Conservation (phyloP, 1,284 basidiomycete genomes). For the Heterobasidion annosum region DNA sequence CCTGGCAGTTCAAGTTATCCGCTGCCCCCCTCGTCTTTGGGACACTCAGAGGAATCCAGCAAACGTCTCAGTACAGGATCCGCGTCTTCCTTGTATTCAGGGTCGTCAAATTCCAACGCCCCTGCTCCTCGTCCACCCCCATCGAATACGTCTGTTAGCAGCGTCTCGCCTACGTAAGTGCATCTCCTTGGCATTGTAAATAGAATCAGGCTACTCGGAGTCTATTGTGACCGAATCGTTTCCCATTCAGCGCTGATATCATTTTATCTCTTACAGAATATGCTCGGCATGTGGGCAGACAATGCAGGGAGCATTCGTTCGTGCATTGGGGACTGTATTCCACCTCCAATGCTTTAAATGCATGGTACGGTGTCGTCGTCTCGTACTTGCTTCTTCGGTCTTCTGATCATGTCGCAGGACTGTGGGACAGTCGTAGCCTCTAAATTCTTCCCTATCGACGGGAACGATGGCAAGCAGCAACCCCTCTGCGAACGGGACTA, state of each 20-base stretch:
- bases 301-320: slow-evolving; percentile 93
- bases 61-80: slow-evolving; percentile 33
- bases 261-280: slow-evolving; percentile 29
- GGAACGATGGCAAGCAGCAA: slow-evolving; percentile 75
- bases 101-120: slow-evolving; percentile 26
- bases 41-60: slow-evolving; percentile 33
- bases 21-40: slow-evolving; percentile 39
- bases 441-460: slow-evolving; percentile 98
- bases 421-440: slow-evolving; percentile 94
- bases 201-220: slow-evolving; percentile 15
- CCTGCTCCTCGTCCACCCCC: slow-evolving; percentile 11
- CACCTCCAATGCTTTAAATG: slow-evolving; percentile 98
- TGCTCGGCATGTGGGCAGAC: slow-evolving; percentile 68
- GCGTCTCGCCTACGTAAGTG: slow-evolving; percentile 32
- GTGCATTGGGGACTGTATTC: slow-evolving; percentile 90
- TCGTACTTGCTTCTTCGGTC: slow-evolving; percentile 4
- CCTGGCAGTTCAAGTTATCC: slow-evolving; percentile 37
- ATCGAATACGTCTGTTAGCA: slow-evolving; percentile 30
- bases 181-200: slow-evolving; percentile 8
- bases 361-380: slow-evolving; percentile 48
- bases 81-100: slow-evolving; percentile 23
- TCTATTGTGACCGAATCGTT: slow-evolving; percentile 11
- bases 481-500: slow-evolving; percentile 98
- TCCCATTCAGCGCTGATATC: slow-evolving; percentile 12
- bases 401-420: slow-evolving; percentile 49